Evolutionary conservation across 176 grass and related monocot genomes (phyloP).

Genomic region (Carex parvula): DNA sequence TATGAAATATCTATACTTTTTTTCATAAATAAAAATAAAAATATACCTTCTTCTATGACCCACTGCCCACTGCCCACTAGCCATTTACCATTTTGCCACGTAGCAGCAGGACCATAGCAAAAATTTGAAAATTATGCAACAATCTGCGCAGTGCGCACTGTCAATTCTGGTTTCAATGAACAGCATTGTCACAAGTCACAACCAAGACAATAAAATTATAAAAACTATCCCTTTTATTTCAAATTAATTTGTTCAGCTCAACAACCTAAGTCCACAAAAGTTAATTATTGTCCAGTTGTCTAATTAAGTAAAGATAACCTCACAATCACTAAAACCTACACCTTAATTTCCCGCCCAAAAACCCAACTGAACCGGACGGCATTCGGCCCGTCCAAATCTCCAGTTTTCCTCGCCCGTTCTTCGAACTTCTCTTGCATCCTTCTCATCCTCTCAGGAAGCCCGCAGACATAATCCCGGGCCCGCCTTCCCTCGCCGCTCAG

Average conservation of each 20-base stretch:
- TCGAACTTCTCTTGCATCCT: constrained; percentile 63
- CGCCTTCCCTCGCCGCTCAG: constrained; percentile 60
- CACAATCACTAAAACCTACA: constrained; percentile 28
- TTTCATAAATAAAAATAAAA: no score
- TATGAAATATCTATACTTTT: no score
- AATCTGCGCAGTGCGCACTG: no score
- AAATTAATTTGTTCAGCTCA: not conserved
- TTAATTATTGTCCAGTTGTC: constrained; percentile 5
- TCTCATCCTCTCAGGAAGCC: constrained; percentile 60
- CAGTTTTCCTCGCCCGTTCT: constrained; percentile 41
- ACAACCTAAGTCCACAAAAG: not conserved
- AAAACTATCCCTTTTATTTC: not conserved
- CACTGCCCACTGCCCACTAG: no score
- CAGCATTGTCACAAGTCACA: not conserved
- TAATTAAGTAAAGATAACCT: not conserved
- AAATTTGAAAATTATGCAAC: no score
- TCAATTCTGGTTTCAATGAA: no score
- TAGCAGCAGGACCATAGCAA: no score
- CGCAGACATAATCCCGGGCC: constrained; percentile 80
- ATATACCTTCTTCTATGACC: no score
- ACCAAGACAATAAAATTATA: not conserved
- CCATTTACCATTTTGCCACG: no score
- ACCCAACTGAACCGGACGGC: constrained; percentile 78
- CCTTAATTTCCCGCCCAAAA: constrained; percentile 55
- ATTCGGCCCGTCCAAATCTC: constrained; percentile 25